Conservation (phyloP, 2,329 filamentous ascomycete genomes). For the Hypomyces perniciosus region DNA sequence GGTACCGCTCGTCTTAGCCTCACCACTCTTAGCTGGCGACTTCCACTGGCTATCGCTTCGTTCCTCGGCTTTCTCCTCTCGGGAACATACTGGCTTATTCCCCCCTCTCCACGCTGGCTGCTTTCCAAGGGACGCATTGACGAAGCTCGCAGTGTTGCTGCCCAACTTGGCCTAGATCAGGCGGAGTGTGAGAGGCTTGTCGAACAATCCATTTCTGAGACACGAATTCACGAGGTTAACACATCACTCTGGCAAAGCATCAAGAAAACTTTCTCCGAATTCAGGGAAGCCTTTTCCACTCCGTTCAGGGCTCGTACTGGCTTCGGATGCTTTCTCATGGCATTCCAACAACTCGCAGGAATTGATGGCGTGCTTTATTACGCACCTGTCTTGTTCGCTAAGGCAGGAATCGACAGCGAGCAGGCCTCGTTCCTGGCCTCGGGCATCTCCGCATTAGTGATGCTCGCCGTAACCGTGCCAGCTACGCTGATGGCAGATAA, state of each 20-base stretch:
- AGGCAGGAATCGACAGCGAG: conserved; percentile 50
- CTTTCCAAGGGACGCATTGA: conserved; percentile 35
- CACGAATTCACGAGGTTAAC: conserved; percentile 15
- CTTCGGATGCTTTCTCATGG: conserved; percentile 52
- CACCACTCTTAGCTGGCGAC: conserved; percentile 48
- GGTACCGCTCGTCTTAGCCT: conserved; percentile 39
- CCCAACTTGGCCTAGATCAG: conserved; percentile 38
- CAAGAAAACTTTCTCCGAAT: conserved; percentile 24
- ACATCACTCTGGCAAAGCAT: conserved; percentile 23
- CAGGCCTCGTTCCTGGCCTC: conserved; percentile 52
- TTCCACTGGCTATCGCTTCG: conserved; percentile 42
- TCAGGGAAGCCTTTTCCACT: conserved; percentile 28
- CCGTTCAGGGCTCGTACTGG: conserved; percentile 39
- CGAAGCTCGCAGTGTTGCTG: conserved; percentile 36
- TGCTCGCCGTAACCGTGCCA: conserved; percentile 48
- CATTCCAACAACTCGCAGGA: conserved; percentile 53
- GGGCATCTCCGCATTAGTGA: conserved; percentile 51
- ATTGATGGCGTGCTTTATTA: conserved; percentile 60
- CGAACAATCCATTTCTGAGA: conserved; percentile 19
- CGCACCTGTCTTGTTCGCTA: conserved; percentile 52
- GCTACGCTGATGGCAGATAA: conserved; percentile 49
- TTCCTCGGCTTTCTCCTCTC: conserved; percentile 23
- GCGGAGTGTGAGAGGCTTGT: conserved; percentile 36
- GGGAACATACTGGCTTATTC: conserved; percentile 32
- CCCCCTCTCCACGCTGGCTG: conserved; percentile 53